A percentile compares a stretch with the other conserved stretches of the same genome.
phyloP scores from a whole-genome alignment of 768 basidiomycete genomes.

The Zangia roseola region DNA sequence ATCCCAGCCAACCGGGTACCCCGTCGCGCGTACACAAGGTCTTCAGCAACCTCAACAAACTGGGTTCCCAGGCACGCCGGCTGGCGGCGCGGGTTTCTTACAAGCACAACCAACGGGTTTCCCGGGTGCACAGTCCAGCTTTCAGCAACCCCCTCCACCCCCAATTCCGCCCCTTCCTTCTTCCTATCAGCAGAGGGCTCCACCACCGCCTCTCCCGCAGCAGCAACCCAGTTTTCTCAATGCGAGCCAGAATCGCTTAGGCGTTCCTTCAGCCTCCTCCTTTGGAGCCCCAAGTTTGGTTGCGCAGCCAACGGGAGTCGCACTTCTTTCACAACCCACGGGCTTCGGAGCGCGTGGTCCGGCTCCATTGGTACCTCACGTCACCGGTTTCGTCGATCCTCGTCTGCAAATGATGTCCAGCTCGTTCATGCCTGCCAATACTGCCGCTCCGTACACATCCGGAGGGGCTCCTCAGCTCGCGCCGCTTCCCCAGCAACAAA shows the following conservation, averaged over 20 bases:
- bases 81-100: conserved; percentile 33
- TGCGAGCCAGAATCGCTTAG: conserved; percentile 50
- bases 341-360: conserved; percentile 51
- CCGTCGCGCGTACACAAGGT: conserved; percentile 36
- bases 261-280: conserved; percentile 25
- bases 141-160: conserved; percentile 43
- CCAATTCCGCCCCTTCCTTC: conserved; percentile 65
- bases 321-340: conserved; percentile 27
- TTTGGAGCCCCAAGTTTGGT: conserved; percentile 12
- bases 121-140: conserved; percentile 11
- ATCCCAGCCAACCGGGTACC: conserved; percentile 63
- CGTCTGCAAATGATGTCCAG: conserved; percentile 86
- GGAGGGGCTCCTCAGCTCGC: conserved; percentile 65
- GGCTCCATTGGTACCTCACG: conserved; percentile 62
- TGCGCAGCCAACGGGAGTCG: conserved; percentile 23
- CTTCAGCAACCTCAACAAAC: conserved; percentile 46
- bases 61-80: conserved; percentile 41
- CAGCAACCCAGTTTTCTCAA: conserved; percentile 52
- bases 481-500: conserved; percentile 52
- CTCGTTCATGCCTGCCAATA: conserved; percentile 84
- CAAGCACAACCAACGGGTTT: conserved; percentile 57
- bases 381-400: conserved; percentile 82
- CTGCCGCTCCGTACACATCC: conserved; percentile 55
- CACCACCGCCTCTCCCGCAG: conserved; percentile 33
- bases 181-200: conserved; percentile 55